phyloP scores from a whole-genome alignment of 116 monocot species.

The Iris pallida region DNA sequence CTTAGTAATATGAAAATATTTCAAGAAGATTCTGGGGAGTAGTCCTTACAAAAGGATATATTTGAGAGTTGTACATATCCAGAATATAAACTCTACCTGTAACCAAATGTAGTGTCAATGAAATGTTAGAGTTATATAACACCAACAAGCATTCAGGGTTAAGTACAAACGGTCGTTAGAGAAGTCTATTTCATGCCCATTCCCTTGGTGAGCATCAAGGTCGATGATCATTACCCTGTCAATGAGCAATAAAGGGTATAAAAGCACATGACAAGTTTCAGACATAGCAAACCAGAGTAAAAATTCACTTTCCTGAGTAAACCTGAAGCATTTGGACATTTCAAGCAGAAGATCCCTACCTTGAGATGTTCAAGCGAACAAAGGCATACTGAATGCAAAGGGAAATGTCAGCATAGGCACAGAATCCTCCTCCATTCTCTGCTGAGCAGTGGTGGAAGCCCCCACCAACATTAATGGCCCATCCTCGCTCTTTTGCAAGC shows the following conservation, averaged over 20 bases:
- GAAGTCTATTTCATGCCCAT: constrained; percentile 96
- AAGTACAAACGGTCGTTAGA: constrained; percentile 54
- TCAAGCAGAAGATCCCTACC: constrained; percentile 30
- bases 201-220: constrained; percentile 99
- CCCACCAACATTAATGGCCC: constrained; percentile 97
- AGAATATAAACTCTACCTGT: constrained; percentile 86
- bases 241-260: neutral
- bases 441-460: constrained; percentile 98
- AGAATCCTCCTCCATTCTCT: constrained; percentile 87
- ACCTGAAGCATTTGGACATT: neutral
- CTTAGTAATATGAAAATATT: neutral
- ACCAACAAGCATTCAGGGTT: constrained; percentile 1
- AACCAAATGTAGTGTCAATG: constrained; percentile 24
- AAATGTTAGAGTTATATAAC: neutral
- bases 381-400: constrained; percentile 91
- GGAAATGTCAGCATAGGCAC: constrained; percentile 93
- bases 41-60: constrained; percentile 85
- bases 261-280: neutral
- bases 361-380: constrained; percentile 68
- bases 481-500: constrained; percentile 81
- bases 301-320: too few species aligned
- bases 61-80: constrained; percentile 96
- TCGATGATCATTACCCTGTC: constrained; percentile 94
- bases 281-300: neutral
- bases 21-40: neutral